Evolutionary conservation across 495 filamentous ascomycete species (phyloP), one percentile per base, ranked within the genome.

Genomic region (Aspergillus panamensis): DNA sequence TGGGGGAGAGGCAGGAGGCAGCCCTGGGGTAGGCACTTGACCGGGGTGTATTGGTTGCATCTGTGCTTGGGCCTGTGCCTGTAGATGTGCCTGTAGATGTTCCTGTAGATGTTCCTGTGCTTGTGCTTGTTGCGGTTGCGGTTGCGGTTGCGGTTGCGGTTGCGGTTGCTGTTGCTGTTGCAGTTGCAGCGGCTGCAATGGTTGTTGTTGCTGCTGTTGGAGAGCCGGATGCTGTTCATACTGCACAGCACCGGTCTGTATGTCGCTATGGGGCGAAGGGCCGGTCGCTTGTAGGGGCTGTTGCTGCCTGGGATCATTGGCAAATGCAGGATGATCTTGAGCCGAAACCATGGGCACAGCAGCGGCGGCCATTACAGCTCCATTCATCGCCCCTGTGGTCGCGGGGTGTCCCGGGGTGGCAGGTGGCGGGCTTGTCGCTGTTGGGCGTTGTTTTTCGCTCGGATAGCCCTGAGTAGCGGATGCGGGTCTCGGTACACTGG

Each of bases 241-340:
- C 65, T 59, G 75, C 73, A 50, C 35, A 12, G 6, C 35, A 39
- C 35, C 35, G 14, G 6, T 39, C 35, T 39, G 35, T n/a, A 39
- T 39, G 35, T 39, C 35, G 35, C 14, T 12, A 12, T 39, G 10
- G 10, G 35, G 35, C 0, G 35, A n/a, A n/a, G 35, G 1, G 1
- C 35, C 14, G 35, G 35, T 39, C 10, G 35, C 14, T 39, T 39
- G 35, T 12, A 13, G 35, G 3, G 35, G 35, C 48, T 69, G 75
- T 62, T 74, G 76, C 53, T 73, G 78, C 62, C 69, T 81, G 30
- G 80, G 79, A 61, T 95, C 91, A 67, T 94, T 92, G 32, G 90
- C 90, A 70, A 96, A 95, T 0, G 92, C 92, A 8, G 92, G 91
- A 71, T 96, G 91, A 39, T 81, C 81, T 40, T 84, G 81, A 6